Evolutionary conservation across 345 rosid genomes (phyloP).

Genomic region (Eucalyptus dawsonii): DNA sequence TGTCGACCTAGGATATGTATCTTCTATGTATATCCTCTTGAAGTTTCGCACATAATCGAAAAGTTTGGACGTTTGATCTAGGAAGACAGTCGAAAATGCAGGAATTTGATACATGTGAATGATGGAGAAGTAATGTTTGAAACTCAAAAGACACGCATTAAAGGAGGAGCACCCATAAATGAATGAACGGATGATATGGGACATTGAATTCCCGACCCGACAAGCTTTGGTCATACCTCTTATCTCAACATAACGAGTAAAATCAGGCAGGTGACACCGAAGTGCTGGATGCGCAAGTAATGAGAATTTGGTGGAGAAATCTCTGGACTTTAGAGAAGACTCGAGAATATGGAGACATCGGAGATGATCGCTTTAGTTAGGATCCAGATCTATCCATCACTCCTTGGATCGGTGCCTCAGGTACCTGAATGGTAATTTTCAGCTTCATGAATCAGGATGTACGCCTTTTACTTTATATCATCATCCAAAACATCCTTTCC

Average conservation of each 20-base stretch:
- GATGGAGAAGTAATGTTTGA: not conserved
- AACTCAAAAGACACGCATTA: not conserved
- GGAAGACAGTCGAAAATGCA: not conserved
- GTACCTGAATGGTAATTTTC: not conserved
- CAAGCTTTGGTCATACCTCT: not conserved
- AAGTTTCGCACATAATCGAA: not conserved
- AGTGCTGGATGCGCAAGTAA: not conserved
- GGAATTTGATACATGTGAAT: not conserved
- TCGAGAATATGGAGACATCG: not conserved
- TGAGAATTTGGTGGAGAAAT: not conserved
- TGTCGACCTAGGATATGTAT: not conserved
- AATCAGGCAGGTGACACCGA: not conserved
- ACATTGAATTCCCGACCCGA: not conserved
- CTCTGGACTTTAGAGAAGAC: not conserved
- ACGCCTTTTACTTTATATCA: not conserved
- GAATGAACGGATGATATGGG: not conserved
- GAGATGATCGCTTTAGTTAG: not conserved
- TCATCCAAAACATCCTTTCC: not conserved
- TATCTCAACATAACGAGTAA: not conserved
- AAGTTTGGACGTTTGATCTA: not conserved
- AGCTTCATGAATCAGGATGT: not conserved
- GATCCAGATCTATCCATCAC: not conserved
- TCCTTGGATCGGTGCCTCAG: not conserved
- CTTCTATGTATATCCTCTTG: not conserved
- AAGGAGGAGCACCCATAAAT: not conserved